Evolutionary conservation across 192 early-diverging fungal species (phyloP).

Genomic region (Geosiphon pyriformis): DNA sequence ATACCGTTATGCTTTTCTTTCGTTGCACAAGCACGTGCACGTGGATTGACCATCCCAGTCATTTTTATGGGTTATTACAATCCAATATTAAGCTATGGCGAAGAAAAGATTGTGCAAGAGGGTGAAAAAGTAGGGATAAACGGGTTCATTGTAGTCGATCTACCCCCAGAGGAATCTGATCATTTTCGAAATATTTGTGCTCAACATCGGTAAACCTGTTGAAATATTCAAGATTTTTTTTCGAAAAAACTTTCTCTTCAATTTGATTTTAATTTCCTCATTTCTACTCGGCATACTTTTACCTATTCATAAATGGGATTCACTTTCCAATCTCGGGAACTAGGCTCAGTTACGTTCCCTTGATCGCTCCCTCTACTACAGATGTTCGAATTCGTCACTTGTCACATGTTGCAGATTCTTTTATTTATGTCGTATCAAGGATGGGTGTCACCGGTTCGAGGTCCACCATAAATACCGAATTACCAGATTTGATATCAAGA

Average conservation of each 20-base stretch:
- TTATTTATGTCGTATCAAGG: conserved; percentile 93
- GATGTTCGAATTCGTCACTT: conserved; percentile 76
- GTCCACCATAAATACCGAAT: conserved; percentile 55
- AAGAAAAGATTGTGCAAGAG: conserved; percentile 75
- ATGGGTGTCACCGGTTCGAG: conserved; percentile 92
- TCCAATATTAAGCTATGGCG: conserved; percentile 92
- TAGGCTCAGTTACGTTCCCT: conserved; percentile 78
- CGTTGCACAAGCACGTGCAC: conserved; percentile 72
- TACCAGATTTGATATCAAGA: conserved; percentile 66
- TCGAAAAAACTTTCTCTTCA: background rate
- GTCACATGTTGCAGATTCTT: conserved; percentile 78
- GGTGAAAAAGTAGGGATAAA: conserved; percentile 83
- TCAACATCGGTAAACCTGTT: conserved; percentile 49
- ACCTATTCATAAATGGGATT: no score
- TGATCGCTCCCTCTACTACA: conserved; percentile 92
- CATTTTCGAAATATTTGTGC: conserved; percentile 76
- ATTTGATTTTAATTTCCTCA: background rate
- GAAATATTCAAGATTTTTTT: conserved; percentile 14
- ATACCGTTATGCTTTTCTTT: conserved; percentile 74
- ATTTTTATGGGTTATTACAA: conserved; percentile 99
- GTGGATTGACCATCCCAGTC: conserved; percentile 83
- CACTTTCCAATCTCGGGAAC: background rate
- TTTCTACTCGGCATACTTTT: conserved; percentile 19
- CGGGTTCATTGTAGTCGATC: conserved; percentile 95
- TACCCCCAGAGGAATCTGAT: conserved; percentile 93